Evolutionary conservation across 352 stramenopile genomes (phyloP).

Genomic region (Pythium plurisporium): DNA sequence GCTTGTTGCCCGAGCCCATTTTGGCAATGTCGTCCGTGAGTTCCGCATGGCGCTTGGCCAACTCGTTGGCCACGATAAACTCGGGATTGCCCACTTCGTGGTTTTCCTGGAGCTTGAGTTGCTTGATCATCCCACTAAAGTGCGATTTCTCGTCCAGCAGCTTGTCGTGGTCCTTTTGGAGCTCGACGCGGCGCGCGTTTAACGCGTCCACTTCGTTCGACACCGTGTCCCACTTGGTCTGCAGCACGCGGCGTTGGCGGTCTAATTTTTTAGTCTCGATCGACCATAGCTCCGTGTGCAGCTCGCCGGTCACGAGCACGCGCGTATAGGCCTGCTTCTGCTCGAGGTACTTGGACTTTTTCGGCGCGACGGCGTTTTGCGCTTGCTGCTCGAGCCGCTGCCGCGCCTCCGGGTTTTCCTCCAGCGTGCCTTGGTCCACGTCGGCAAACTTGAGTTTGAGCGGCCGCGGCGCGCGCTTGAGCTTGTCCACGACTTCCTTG

Average conservation of each 20-base stretch:
- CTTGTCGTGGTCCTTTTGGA: conserved; percentile 73
- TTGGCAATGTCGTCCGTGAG: conserved; percentile 81
- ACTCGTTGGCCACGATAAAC: conserved; percentile 71
- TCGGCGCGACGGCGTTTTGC: conserved; percentile 14
- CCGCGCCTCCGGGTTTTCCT: conserved; percentile 52
- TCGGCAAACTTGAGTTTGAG: conserved; percentile 81
- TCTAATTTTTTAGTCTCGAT: conserved; percentile 84
- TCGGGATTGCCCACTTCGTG: conserved; percentile 76
- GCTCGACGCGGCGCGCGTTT: conserved; percentile 50
- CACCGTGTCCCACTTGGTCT: conserved; percentile 72
- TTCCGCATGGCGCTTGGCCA: conserved; percentile 66
- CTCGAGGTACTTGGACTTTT: conserved; percentile 60
- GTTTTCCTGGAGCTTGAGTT: conserved; percentile 71
- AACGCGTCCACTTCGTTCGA: conserved; percentile 65
- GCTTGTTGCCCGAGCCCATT: conserved; percentile 82
- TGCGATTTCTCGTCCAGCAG: conserved; percentile 68
- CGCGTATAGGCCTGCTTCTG: conserved; percentile 81
- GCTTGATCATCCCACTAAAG: conserved; percentile 72
- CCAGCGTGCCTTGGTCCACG: conserved; percentile 68
- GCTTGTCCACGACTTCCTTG: conserved; percentile 72
- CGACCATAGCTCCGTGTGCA: conserved; percentile 81
- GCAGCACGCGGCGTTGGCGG: conserved; percentile 40
- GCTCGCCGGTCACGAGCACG: conserved; percentile 72
- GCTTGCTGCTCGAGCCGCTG: conserved; percentile 18
- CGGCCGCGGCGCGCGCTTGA: conserved; percentile 67